Conservation (phyloP, 2,329 filamentous ascomycete species). For the Fusarium pseudoanthophilum region DNA sequence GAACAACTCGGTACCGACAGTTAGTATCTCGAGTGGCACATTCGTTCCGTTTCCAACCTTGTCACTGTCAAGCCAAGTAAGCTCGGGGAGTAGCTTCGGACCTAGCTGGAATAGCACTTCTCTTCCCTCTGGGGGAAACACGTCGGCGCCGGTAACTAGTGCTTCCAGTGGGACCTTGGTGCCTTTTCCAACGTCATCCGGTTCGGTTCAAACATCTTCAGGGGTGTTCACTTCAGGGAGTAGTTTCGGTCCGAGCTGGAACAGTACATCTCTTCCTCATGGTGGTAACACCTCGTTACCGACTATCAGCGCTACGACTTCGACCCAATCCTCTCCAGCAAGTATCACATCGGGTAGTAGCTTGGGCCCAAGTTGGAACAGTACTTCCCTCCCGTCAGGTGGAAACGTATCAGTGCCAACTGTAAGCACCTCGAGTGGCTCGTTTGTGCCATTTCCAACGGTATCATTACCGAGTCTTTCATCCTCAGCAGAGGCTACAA, state of each 20-base stretch:
- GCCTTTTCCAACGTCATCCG: background rate
- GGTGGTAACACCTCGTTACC: background rate
- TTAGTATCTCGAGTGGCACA: constrained; percentile 6
- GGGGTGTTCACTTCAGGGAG: accelerated
- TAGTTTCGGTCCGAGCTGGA: background rate
- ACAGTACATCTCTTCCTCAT: background rate
- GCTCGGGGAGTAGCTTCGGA: background rate
- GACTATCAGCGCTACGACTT: background rate
- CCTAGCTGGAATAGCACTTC: constrained; percentile 11
- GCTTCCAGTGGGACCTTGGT: background rate
- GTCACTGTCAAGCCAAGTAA: background rate
- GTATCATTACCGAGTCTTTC: background rate
- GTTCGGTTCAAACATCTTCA: too few species aligned
- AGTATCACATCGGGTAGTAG: background rate
- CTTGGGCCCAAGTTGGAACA: background rate
- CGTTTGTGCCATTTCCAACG: background rate
- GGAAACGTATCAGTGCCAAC: background rate
- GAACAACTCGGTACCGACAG: background rate
- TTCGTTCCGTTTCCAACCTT: constrained; percentile 1
- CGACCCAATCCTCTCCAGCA: background rate
- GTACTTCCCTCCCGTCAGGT: background rate
- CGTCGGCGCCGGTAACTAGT: background rate
- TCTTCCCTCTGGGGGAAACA: background rate
- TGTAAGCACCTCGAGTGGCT: background rate
- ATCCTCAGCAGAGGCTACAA: background rate